Evolutionary conservation across 176 grass and related monocot species (phyloP).

Genomic region (Pontederia paniculata): DNA sequence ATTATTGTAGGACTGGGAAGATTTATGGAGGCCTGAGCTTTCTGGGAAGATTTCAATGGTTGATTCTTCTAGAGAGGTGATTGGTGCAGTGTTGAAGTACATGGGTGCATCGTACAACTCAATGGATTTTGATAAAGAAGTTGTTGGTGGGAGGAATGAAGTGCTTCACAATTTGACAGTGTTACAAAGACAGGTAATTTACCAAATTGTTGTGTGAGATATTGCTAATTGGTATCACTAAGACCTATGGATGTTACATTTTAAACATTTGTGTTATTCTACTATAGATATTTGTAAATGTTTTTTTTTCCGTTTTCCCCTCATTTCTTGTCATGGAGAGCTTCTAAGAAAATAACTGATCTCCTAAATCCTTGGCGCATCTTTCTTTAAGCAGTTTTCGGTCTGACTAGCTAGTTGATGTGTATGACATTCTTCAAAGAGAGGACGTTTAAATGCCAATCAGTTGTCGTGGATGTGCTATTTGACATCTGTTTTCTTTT

Average conservation of each 20-base stretch:
- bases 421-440: too few relatives aligned
- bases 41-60: constrained; percentile 82
- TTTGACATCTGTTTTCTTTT: not conserved
- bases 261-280: not conserved
- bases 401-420: too few relatives aligned
- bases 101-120: constrained; percentile 80
- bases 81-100: constrained; percentile 80
- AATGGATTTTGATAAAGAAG: constrained; percentile 48
- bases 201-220: constrained; percentile 9
- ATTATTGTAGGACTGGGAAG: constrained; percentile 61
- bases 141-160: constrained; percentile 58
- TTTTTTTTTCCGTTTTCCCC: too few relatives aligned
- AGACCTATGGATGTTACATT: not conserved
- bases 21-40: constrained; percentile 91
- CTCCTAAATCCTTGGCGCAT: too few relatives aligned
- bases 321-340: too few relatives aligned
- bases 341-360: too few relatives aligned
- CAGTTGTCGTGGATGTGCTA: not conserved
- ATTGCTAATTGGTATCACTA: not conserved
- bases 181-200: constrained; percentile 62
- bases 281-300: too few relatives aligned
- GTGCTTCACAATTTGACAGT: constrained; percentile 44
- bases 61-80: constrained; percentile 81
- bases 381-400: too few relatives aligned
- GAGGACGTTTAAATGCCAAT: not conserved